Evolutionary conservation across 257 asterid species (phyloP), one percentile per base, ranked within the genome.

Genomic region (Osmanthus fragrans): DNA sequence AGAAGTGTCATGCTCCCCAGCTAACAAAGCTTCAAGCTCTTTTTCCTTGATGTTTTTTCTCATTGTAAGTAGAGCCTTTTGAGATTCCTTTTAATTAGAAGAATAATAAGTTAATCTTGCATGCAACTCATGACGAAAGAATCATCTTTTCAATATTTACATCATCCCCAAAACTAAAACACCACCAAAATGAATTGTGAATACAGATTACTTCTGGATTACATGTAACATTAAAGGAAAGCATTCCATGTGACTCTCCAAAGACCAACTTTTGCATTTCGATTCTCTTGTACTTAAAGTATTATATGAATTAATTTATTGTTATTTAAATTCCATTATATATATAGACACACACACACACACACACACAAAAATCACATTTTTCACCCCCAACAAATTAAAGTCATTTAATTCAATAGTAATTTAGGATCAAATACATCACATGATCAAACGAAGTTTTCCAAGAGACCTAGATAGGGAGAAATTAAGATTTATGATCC

Each of bases 1-100:
- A 84, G 92, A 90, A 56, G 91, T 70, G 84, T 96, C 99, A 36
- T 92, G 97, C 83, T 96, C 97, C 85, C 87, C 97, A 21, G 97
- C 71, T 77, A 93, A 86, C 78, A 96, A 84, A 86, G 99, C 98
- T 88, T 90, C 96, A 39, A 92, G 93, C 86, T 96, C 98, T 77
- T 92, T 96, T 80, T 92, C 97, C 88, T 89, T 93, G 76, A 90
- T 40, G 73, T 78, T 70, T 78, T 86, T 90, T 85, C 98, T 88
- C 85, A 93, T 77, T 69, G 83, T 72, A 73, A 88, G 87, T 79
- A 96, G 82, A 73, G 96, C 94, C 70, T 89, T 83, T 88, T 90
- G 33, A 0, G 97, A 92, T 76, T 96, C 98, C 98, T 36, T 93
- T 89, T 75, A 85, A 75, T 77, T 30, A 73, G 67, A 78, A 82